Base-by-base conservation (phyloP, 306 rosid genomes). In the Fagus sylvatica region DNA sequence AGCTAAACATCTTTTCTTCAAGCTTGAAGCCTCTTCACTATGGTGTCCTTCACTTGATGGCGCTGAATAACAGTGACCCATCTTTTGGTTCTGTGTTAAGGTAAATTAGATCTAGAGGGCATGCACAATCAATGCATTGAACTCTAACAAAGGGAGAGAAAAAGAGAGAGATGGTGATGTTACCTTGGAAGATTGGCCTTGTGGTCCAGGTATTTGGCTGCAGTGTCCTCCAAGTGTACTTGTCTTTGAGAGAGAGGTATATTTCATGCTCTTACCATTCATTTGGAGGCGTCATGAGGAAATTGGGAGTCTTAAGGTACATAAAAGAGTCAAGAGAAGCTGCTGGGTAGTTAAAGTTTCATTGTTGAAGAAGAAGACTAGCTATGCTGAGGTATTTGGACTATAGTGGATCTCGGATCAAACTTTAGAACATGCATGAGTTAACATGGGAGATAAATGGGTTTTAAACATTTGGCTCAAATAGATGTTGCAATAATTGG, bases 1-100 rank as follows among this genome's bases (percentile, higher is more conserved):
- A 59, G 78, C 84, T 32, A 84, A 39, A 69, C 85, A 86, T 62
- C 83, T 80, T 64, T 82, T 86, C 89, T 84, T 86, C 84, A 86
- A 73, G 85, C 78, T 79, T 54, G 84, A 72, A 72, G 69, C 19
- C 7, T 76, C 69, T 2, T 75, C 66, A 62, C 55, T 15, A 22
- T 2, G 5, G 61, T 15, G 54, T 17, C 41, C 28, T 72, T 76
- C 53, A 76, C 64, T 36, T 72, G 55, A 78, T 49, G 91, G 57
- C 13, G 82, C 49, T 66, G 81, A 75, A 69, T 67, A 64, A 78
- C 74, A 41, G 28, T 77, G 85, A 62, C 62, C 86, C 87, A 80
- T 87, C 71, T 30, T 72, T 17, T 73, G 16, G 12, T 51, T 70
- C 40, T 30, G 15, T 67, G 15, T 7, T 60, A 4, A 10, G 67